phyloP scores from a whole-genome alignment of 352 stramenopile genomes.

The Phytophthora citricola region DNA sequence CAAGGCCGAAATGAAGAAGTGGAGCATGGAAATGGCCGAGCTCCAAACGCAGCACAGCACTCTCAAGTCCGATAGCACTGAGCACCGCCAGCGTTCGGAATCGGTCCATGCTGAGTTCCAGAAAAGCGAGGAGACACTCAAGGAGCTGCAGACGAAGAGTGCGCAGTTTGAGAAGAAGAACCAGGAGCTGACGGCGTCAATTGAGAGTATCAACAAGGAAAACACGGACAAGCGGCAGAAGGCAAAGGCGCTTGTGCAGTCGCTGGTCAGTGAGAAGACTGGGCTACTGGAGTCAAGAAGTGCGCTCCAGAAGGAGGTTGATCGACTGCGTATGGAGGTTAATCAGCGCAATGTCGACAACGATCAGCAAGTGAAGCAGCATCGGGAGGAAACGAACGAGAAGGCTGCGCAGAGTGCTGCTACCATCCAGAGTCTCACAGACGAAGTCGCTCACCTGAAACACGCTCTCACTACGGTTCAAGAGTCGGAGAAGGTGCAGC shows the following conservation, averaged over 20 bases:
- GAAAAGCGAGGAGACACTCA: constrained; percentile 44
- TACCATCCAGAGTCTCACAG: constrained; percentile 58
- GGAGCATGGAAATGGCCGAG: constrained; percentile 46
- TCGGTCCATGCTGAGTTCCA: constrained; percentile 54
- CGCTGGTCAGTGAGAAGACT: constrained; percentile 74
- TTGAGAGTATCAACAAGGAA: constrained; percentile 59
- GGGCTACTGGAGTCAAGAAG: constrained; percentile 48
- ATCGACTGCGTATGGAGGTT: constrained; percentile 77
- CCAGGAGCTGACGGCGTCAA: constrained; percentile 47
- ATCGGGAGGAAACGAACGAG: constrained; percentile 65
- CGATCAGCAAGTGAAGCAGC: constrained; percentile 64
- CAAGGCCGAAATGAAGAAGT: constrained; percentile 53
- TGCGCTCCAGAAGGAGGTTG: constrained; percentile 69
- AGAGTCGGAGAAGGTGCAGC: constrained; percentile 75
- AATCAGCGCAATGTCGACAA: constrained; percentile 83
- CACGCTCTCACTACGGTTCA: constrained; percentile 64
- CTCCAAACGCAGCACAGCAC: constrained; percentile 50
- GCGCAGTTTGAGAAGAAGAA: constrained; percentile 62
- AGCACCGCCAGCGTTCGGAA: constrained; percentile 50
- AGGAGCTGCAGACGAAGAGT: constrained; percentile 47
- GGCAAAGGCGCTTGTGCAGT: constrained; percentile 70
- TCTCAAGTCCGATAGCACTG: constrained; percentile 53
- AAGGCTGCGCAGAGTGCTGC: constrained; percentile 48
- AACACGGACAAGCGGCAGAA: constrained; percentile 77
- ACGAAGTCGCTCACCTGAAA: constrained; percentile 70